These are phyloP conservation scores for Wilcoxina mikolae DNA, from an alignment of 495 filamentous ascomycete genomes.

Conservation along the genomic window DNA sequence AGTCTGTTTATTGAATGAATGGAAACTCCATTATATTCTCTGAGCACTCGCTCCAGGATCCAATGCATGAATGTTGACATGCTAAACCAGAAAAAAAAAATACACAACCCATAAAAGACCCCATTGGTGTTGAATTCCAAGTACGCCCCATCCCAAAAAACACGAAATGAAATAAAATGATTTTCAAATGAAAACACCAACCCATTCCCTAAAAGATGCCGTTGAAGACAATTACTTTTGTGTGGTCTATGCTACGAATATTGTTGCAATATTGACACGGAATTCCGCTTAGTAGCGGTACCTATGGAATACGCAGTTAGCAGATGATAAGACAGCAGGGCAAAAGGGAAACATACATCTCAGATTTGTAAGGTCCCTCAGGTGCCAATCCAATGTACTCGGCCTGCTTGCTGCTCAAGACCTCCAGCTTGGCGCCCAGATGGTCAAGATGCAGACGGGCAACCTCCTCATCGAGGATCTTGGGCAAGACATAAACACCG, in stretches of 20 bases:
- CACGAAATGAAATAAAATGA: conserved; percentile 1
- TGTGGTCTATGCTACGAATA: conserved; percentile 1
- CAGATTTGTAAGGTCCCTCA: conserved; percentile 89
- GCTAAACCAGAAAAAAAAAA: conserved; percentile 3
- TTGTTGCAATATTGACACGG: conserved; percentile 8
- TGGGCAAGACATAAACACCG: conserved; percentile 93
- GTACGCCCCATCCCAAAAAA: conserved; percentile 23
- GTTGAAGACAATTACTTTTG: conserved; percentile 34
- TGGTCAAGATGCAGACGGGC: conserved; percentile 83
- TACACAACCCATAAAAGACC: background rate
- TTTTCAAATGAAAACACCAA: conserved; percentile 24
- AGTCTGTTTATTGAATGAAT: too few relatives aligned
- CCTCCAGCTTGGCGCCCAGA: conserved; percentile 82
- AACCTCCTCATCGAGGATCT: conserved; percentile 97
- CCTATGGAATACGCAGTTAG: conserved; percentile 30
- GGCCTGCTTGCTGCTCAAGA: conserved; percentile 68
- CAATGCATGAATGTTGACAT: too few relatives aligned
- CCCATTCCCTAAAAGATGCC: conserved; percentile 28
- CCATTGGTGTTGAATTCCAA: conserved; percentile 28
- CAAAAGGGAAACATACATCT: too few relatives aligned
- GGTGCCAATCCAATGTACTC: conserved; percentile 79
- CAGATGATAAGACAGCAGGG: conserved; percentile 29
- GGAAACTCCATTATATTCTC: too few relatives aligned
- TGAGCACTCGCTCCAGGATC: too few relatives aligned
- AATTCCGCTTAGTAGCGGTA: conserved; percentile 44